phyloP scores from a whole-genome alignment of 371 early-diverging fungal genomes.

The Rhizopus arrhizus region DNA sequence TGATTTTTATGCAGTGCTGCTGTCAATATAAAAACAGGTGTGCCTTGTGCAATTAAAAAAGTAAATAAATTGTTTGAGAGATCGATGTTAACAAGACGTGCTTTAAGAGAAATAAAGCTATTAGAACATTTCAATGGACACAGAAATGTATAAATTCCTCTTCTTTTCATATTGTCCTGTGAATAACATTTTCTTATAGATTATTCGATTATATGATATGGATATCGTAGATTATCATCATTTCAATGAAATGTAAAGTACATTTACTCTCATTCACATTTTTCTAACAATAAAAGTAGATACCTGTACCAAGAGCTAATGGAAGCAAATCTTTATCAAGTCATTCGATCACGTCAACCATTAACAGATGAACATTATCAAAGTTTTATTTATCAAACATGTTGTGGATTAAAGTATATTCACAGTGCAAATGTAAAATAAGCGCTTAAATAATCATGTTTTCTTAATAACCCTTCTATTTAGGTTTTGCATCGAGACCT shows the following conservation, averaged over 20 bases:
- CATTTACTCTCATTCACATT: background rate
- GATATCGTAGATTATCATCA: conserved; percentile 46
- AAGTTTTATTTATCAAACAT: conserved; percentile 96
- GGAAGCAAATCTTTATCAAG: conserved; percentile 95
- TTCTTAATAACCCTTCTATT: background rate
- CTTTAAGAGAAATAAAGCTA: conserved; percentile 82
- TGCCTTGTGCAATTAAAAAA: conserved; percentile 24
- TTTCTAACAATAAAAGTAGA: conserved; percentile 24
- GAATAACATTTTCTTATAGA: conserved; percentile 40
- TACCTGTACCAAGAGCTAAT: conserved; percentile 88
- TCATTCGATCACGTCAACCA: conserved; percentile 50
- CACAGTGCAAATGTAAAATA: conserved; percentile 90
- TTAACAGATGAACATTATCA: conserved; percentile 72
- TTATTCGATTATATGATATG: conserved; percentile 70
- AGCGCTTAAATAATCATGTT: background rate
- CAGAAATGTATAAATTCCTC: conserved; percentile 65
- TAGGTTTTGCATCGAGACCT: conserved; percentile 86
- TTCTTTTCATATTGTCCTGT: too few relatives aligned
- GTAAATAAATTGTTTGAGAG: conserved; percentile 64
- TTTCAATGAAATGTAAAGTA: conserved; percentile 81
- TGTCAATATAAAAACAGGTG: conserved; percentile 14
- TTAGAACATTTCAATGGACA: conserved; percentile 84
- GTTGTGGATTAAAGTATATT: conserved; percentile 94
- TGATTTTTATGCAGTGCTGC: background rate
- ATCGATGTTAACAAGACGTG: conserved; percentile 77